Evolutionary conservation across 2,329 filamentous ascomycete genomes (phyloP).

Genomic region (Stachybotrys chlorohalonatus): DNA sequence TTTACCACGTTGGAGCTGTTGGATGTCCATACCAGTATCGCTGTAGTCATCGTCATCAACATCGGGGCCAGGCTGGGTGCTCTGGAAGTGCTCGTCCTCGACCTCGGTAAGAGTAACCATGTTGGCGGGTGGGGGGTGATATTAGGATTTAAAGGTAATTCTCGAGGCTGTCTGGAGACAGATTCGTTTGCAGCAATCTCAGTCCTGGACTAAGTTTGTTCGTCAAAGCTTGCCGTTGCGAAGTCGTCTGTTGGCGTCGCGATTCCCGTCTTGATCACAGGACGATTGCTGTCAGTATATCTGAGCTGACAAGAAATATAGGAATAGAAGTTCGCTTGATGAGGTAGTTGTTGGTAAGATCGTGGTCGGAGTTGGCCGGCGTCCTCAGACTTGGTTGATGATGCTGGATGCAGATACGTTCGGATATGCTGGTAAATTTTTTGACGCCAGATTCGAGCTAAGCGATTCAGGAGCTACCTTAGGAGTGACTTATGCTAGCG

Average conservation of each 20-base stretch:
- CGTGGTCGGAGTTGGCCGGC: background rate
- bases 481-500: background rate
- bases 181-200: no score
- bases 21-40: slow-evolving; percentile 64
- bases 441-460: background rate
- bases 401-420: background rate
- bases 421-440: background rate
- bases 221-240: background rate
- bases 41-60: slow-evolving; percentile 90
- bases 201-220: background rate
- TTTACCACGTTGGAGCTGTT: background rate
- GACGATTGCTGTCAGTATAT: background rate
- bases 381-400: background rate
- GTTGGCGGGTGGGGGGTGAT: slow-evolving; percentile 23
- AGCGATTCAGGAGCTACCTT: background rate
- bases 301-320: background rate
- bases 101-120: slow-evolving; percentile 98
- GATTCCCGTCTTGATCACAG: background rate
- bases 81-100: slow-evolving; percentile 87
- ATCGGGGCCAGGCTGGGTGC: slow-evolving; percentile 58
- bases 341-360: background rate
- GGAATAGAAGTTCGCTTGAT: background rate
- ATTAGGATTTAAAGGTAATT: background rate
- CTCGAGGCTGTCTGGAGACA: no score
- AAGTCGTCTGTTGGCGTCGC: background rate